Evolutionary conservation across 495 filamentous ascomycete species (phyloP).

Genomic region (Physcia stellaris): DNA sequence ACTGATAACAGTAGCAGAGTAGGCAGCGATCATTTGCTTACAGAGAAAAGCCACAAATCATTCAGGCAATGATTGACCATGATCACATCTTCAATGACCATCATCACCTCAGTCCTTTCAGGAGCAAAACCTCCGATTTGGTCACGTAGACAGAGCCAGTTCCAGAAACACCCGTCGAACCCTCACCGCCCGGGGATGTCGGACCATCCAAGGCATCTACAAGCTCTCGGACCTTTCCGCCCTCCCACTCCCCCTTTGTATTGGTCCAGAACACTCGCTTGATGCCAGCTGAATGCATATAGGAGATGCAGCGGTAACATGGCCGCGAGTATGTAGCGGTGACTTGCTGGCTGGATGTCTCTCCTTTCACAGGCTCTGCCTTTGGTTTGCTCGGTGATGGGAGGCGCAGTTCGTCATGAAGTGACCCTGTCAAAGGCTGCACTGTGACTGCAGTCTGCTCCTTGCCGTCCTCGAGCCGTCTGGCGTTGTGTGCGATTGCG

Average conservation of each 20-base stretch:
- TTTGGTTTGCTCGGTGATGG: background rate
- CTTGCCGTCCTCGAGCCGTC: background rate
- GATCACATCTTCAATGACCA: no score
- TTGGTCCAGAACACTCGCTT: slow-evolving; percentile 42
- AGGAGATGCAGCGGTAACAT: slow-evolving; percentile 36
- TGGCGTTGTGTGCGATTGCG: background rate
- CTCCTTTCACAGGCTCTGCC: background rate
- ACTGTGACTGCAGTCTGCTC: background rate
- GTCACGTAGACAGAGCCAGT: slow-evolving; percentile 1
- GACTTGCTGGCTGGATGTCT: slow-evolving; percentile 3
- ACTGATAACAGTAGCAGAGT: no score
- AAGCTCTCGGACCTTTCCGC: slow-evolving; percentile 34
- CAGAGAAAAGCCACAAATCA: no score
- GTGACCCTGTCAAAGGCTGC: slow-evolving; percentile 17
- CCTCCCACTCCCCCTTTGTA: slow-evolving; percentile 31
- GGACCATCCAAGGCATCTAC: slow-evolving; percentile 27
- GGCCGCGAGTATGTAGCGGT: slow-evolving; percentile 25
- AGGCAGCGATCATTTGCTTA: no score
- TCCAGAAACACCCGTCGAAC: background rate
- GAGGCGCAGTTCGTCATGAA: slow-evolving; percentile 30
- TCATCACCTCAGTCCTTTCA: slow-evolving; percentile 2
- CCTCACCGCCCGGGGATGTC: background rate
- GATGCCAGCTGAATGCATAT: slow-evolving; percentile 38
- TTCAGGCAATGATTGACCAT: no score
- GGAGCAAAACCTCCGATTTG: slow-evolving; percentile 2